Base-by-base conservation (phyloP, 2,329 filamentous ascomycete species). In the Fusarium sp. region DNA sequence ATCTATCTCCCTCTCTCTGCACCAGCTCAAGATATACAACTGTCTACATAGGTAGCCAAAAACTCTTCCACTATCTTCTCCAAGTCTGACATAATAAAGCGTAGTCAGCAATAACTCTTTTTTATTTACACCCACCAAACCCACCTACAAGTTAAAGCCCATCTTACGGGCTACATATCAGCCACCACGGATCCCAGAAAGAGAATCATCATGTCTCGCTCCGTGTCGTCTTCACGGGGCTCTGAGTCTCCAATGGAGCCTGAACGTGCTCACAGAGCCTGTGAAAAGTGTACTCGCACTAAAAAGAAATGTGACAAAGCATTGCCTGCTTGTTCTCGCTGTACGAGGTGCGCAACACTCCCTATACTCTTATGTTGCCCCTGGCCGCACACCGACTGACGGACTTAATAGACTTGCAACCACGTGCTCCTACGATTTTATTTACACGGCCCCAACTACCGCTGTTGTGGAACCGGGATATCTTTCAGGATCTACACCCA, bases 291-390 rank as follows among this genome's bases (percentile, higher is more conserved):
- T 69, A 80, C 78, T 11, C 66, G 78, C 42, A 79, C 78, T 54
- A 80, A 80, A 72, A 80, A 80, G 75, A 80, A 79, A 64, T 80
- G 78, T 60, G 78, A 80, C 70, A 80, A 80, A 72, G 77, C 75
- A 34, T 66, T 80, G 38, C 78, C 78, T 31, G 67, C 77, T 46
- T 80, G 78, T 57, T 78, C 77, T 56, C 72, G 78, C 38, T 80
- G 78, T 62, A 76, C 75, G 26, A 77, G 77, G 77, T 79, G 62
- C 44, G 72, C 54, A 52, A 40, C 7, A 45, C n/a, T 38, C 24
- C 17, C 46, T 54, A 43, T 31, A 22, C 9, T 42, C 24, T 11
- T 5, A n/a, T 43, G 6, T 28, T 38, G 43, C 15, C 42, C 17
- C 24, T 19, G 33, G 15, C 36, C 26, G 15, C 13, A 11, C 28